A percentile compares a stretch with the other conserved stretches of the same genome.
Conservation (phyloP, 2,329 filamentous ascomycete species). For the Aspergillus pseudotamarii region DNA sequence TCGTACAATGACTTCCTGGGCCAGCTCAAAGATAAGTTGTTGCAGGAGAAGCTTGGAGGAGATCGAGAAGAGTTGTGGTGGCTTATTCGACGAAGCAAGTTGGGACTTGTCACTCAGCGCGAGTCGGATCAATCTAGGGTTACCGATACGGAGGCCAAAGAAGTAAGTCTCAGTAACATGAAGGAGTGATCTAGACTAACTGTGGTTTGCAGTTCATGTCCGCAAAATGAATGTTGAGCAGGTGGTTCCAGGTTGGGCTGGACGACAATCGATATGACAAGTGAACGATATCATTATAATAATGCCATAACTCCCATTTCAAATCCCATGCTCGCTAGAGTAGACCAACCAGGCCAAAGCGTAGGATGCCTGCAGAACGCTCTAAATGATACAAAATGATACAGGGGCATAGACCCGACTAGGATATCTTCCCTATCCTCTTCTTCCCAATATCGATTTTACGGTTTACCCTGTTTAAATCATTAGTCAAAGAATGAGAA, state of each 20-base stretch:
- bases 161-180: conserved; percentile 38
- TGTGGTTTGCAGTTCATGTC: conserved; percentile 8
- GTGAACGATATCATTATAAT: conserved; percentile 3
- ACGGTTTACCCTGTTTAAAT: conserved; percentile 39
- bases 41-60: conserved; percentile 71
- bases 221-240: conserved; percentile 14
- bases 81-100: conserved; percentile 63
- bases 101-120: conserved; percentile 72
- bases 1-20: conserved; percentile 76
- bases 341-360: conserved; percentile 2
- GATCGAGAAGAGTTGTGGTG: conserved; percentile 84
- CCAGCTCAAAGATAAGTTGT: conserved; percentile 71
- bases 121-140: conserved; percentile 67
- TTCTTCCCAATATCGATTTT: conserved; percentile 54
- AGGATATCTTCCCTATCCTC: conserved; percentile 51
- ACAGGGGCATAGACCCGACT: conserved; percentile 6
- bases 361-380: not conserved
- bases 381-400: not conserved
- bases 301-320: conserved; percentile 1
- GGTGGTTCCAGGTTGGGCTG: not conserved
- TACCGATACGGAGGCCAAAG: conserved; percentile 69
- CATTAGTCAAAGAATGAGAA: conserved; percentile 19
- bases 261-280: not conserved
- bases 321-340: conserved; percentile 6
- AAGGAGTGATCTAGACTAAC: not conserved